Evolutionary conservation across 176 grass and related monocot species (phyloP), one percentile per base, ranked within the genome.

Genomic region (Oropetium thomaeum): DNA sequence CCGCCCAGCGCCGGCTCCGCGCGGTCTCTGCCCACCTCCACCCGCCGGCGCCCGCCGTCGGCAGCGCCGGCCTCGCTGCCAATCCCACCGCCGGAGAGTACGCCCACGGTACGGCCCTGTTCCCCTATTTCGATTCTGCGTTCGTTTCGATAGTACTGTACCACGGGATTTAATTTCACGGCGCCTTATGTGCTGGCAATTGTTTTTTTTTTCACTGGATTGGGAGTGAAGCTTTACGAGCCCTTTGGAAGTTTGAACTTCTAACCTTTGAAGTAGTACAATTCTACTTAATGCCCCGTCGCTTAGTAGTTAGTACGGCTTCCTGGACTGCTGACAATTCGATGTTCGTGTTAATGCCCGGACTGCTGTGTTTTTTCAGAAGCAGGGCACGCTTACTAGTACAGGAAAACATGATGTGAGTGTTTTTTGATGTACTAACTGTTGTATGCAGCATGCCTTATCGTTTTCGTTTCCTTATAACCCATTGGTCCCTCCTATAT

Each of bases 21-120:
- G 82, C 88, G 48, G 80, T 97, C 40, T 74, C 87, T 35, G 76
- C 77, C 26, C 93, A 97, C 76, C 70, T 97, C 44, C 10, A 2
- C 58, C 76, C 85, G 16, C 73, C 73, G n/a, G 27, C 29, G 67
- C 19, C 62, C 32, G 58, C 43, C 45, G 27, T 47, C 34, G 74
- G 17, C 19, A 28, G 15, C 62, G 14, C 23, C 27, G 52, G 27
- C 49, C 64, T 97, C 54, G 62, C 61, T 45, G 48, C 65, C n/a
- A 93, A 75, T 42, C 75, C 81, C 62, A 85, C 86, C 76, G 80
- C 87, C 69, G 86, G 81, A 26, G 90, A 97, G 82, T 97, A 93
- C 77, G 85, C 67, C 26, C 49, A 85, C 37, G 90, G 94, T 97
- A 79, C 60, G 55, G 34, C 51, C 27, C 10, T 38, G 3, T 33